These are phyloP conservation scores for Kluyveromyces dobzhanskii DNA, from an alignment of 805 yeast species.

Conservation along the genomic window DNA sequence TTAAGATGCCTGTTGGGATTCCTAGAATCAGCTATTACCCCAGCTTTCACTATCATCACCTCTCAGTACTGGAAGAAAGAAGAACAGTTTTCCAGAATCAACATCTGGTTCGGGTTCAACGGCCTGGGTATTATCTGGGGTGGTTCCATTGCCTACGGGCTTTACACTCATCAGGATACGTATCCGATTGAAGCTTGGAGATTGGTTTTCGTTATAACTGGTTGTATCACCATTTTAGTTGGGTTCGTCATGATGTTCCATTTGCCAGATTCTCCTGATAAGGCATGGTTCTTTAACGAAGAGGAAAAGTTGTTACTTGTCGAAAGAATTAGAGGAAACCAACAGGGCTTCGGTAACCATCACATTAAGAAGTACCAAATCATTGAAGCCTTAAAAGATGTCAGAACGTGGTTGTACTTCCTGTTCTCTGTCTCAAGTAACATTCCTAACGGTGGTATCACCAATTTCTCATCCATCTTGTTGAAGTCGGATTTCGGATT, in stretches of 20 bases:
- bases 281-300: conserved; percentile 37
- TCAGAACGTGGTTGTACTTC: conserved; percentile 38
- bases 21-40: conserved; percentile 41
- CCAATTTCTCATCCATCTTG: conserved; percentile 37
- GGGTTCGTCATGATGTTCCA: conserved; percentile 38
- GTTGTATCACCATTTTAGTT: conserved; percentile 42
- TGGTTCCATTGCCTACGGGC: conserved; percentile 44
- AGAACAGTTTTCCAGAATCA: conserved; percentile 33
- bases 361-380: conserved; percentile 45
- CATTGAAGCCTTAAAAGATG: conserved; percentile 39
- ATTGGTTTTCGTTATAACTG: conserved; percentile 46
- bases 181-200: conserved; percentile 46
- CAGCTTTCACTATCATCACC: conserved; percentile 44
- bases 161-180: conserved; percentile 28
- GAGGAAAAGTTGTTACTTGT: conserved; percentile 38
- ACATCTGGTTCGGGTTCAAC: conserved; percentile 33
- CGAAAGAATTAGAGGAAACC: conserved; percentile 40
- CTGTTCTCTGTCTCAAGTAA: conserved; percentile 30
- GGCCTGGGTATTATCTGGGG: conserved; percentile 41
- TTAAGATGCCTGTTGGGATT: conserved; percentile 39
- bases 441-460: conserved; percentile 44
- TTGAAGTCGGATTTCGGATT: conserved; percentile 33
- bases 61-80: conserved; percentile 44
- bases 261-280: conserved; percentile 44
- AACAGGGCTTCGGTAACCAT: conserved; percentile 46